phyloP scores from a whole-genome alignment of 768 basidiomycete genomes.

The Botryobasidium botryosum region DNA sequence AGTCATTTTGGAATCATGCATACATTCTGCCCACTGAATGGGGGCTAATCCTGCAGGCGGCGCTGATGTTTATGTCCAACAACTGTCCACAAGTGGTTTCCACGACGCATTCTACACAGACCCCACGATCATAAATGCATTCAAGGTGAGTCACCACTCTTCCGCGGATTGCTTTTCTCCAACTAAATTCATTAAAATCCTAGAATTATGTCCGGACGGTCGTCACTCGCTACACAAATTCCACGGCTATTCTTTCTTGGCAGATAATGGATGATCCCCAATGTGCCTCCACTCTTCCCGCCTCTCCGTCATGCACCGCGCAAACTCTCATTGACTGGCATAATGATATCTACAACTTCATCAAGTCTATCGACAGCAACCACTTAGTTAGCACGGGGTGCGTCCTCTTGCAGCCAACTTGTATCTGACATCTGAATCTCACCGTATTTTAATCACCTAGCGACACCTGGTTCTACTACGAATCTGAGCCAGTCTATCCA shows the following conservation, averaged over 20 bases:
- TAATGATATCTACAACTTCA: constrained; percentile 6
- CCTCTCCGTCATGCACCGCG: constrained; percentile 10
- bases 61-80: too few species aligned
- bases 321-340: constrained; percentile 12
- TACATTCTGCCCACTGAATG: constrained; percentile 6
- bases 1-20: too few species aligned
- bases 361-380: constrained; percentile 11
- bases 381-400: constrained; percentile 12
- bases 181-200: too few species aligned
- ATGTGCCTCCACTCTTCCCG: constrained; percentile 12
- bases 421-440: too few species aligned
- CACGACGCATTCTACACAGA: constrained; percentile 13
- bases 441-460: too few species aligned
- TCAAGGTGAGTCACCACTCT: too few species aligned
- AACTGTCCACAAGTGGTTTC: too few species aligned
- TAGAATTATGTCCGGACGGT: constrained; percentile 12
- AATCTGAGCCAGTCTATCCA: too few species aligned
- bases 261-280: constrained; percentile 10
- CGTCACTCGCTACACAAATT: constrained; percentile 8
- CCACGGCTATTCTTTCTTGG: constrained; percentile 12
- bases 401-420: too few species aligned
- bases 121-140: constrained; percentile 11
- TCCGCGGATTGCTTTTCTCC: too few species aligned
- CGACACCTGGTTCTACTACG: too few species aligned
- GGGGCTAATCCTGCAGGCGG: too few species aligned